Conservation (phyloP, 768 basidiomycete genomes). For the Serpula lacrymans region DNA sequence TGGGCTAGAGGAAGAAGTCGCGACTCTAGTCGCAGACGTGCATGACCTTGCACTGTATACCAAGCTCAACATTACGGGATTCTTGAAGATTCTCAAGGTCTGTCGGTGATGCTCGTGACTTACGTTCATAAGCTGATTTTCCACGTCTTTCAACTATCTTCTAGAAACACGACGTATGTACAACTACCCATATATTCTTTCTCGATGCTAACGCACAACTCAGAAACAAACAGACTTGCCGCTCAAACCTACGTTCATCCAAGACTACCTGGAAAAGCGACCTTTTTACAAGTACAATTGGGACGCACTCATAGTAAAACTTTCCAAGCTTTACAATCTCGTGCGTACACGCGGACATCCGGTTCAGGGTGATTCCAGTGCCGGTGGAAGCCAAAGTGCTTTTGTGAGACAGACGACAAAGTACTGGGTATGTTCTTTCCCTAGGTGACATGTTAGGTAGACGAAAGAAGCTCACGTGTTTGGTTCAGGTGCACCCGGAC, state of each 20-base stretch:
- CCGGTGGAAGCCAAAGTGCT: conserved; percentile 93
- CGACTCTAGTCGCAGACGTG: conserved; percentile 88
- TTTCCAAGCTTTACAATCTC: conserved; percentile 92
- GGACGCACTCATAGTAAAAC: conserved; percentile 94
- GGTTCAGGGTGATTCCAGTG: conserved; percentile 87
- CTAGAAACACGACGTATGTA: conserved; percentile 88
- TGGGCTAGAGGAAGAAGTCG: conserved; percentile 89
- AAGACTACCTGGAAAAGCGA: conserved; percentile 88
- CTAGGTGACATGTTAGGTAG: neutral
- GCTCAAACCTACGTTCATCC: conserved; percentile 85
- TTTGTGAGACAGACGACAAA: conserved; percentile 99
- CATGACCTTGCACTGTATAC: conserved; percentile 91
- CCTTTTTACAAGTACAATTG: conserved; percentile 97
- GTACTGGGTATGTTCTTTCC: conserved; percentile 78
- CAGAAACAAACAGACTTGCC: conserved; percentile 90
- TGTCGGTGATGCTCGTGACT: conserved; percentile 9
- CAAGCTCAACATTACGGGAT: conserved; percentile 97
- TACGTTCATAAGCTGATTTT: conserved; percentile 3
- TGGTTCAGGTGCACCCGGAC: conserved; percentile 73
- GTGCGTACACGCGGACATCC: conserved; percentile 95
- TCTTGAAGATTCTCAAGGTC: conserved; percentile 97
- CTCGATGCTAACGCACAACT: conserved; percentile 6
- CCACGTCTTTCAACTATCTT: conserved; percentile 5
- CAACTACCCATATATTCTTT: conserved; percentile 1
- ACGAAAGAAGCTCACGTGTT: conserved; percentile 6